Percentiles rank a stretch among this genome's conserved stretches.
Evolutionary conservation across 192 early-diverging fungal genomes (phyloP).

Genomic region (Globomyces pollinis-pini): DNA sequence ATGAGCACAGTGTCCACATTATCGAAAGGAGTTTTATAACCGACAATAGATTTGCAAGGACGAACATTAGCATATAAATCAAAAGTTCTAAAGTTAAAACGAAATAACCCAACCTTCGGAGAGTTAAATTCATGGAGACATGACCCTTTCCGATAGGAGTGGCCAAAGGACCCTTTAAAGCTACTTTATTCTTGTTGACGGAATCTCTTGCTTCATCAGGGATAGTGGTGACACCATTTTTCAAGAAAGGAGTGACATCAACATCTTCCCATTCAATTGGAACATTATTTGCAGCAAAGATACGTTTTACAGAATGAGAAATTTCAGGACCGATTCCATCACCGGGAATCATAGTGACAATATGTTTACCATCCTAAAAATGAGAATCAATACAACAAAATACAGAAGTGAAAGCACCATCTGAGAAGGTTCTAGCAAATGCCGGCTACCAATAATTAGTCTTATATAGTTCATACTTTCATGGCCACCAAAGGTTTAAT

Average conservation of each 20-base stretch:
- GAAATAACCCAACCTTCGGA: too few species aligned
- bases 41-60: conserved; percentile 94
- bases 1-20: conserved; percentile 97
- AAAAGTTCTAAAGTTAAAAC: too few species aligned
- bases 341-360: conserved; percentile 92
- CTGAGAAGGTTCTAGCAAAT: too few species aligned
- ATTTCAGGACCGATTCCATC: conserved; percentile 99
- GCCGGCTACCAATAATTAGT: too few species aligned
- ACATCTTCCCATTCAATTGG: conserved; percentile 97
- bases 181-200: conserved; percentile 92
- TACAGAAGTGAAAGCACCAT: background rate
- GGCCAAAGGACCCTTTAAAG: conserved; percentile 93
- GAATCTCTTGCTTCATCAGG: conserved; percentile 85
- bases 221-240: conserved; percentile 87
- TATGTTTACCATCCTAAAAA: conserved; percentile 37
- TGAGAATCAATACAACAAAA: background rate
- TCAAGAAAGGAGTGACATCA: conserved; percentile 85
- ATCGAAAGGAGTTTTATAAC: conserved; percentile 92
- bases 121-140: conserved; percentile 78
- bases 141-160: conserved; percentile 99
- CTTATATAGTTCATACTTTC: too few species aligned
- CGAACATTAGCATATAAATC: conserved; percentile 98
- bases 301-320: conserved; percentile 80
- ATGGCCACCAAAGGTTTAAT: too few species aligned
- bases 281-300: conserved; percentile 85